Percentiles rank a stretch among this genome's conserved stretches.
Evolutionary conservation across 352 stramenopile species (phyloP).

Genomic region (Phytophthora syringae): DNA sequence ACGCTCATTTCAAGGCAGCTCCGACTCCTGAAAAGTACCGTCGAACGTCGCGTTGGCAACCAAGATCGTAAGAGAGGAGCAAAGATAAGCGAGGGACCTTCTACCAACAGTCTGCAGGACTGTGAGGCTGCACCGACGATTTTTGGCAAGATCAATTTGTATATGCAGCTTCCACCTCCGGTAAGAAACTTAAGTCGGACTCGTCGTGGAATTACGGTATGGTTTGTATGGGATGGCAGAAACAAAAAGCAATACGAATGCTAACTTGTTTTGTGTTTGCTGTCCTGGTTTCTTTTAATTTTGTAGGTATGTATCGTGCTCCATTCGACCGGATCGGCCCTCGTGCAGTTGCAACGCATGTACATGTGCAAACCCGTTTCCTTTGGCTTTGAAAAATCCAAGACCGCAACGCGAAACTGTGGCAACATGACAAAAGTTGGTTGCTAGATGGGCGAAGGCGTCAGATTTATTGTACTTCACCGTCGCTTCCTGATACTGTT

Average conservation of each 20-base stretch:
- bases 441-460: no score
- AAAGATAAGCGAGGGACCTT: not conserved
- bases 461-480: no score
- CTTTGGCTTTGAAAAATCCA: no score
- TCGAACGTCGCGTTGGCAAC: conserved; percentile 40
- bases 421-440: no score
- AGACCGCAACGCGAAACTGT: no score
- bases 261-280: not conserved
- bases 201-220: conserved; percentile 1
- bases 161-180: not conserved
- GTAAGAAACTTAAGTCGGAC: no score
- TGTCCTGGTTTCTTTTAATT: not conserved
- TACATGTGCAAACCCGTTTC: no score
- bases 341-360: no score
- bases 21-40: conserved; percentile 29
- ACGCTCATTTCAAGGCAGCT: conserved; percentile 22
- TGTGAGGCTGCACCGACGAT: not conserved
- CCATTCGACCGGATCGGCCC: not conserved
- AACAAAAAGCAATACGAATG: not conserved
- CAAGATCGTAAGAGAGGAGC: conserved; percentile 24
- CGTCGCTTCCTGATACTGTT: no score
- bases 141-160: not conserved
- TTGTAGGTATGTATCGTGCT: not conserved
- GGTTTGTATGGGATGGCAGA: not conserved
- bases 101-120: not conserved